Evolutionary conservation across 495 filamentous ascomycete species (phyloP).

Genomic region (Hyaloscypha finlandica): DNA sequence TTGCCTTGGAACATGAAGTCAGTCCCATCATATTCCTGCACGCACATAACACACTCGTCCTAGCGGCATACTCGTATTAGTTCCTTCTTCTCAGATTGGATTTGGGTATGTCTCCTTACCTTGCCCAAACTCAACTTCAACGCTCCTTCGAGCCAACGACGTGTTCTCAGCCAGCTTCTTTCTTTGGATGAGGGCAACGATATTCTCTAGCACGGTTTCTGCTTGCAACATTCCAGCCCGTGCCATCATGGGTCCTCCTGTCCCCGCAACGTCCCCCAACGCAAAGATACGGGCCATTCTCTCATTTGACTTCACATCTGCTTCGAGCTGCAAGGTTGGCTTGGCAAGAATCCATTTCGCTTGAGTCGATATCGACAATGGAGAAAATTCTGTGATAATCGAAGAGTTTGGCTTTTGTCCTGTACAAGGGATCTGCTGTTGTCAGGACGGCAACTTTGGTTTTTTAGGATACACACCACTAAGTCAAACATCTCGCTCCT

Average conservation of each 20-base stretch:
- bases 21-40: slow-evolving; percentile 6
- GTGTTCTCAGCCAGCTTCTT: slow-evolving; percentile 5
- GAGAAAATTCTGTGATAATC: slow-evolving; percentile 44
- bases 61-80: background rate
- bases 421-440: slow-evolving; percentile 46
- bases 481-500: slow-evolving; percentile 39
- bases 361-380: slow-evolving; percentile 48
- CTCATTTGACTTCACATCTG: slow-evolving; percentile 32
- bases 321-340: slow-evolving; percentile 57
- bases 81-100: background rate
- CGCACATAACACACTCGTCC: slow-evolving; percentile 14
- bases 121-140: slow-evolving; percentile 27
- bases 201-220: slow-evolving; percentile 53
- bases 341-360: slow-evolving; percentile 54
- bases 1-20: slow-evolving; percentile 15
- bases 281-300: slow-evolving; percentile 46
- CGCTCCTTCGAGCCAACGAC: slow-evolving; percentile 9
- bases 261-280: slow-evolving; percentile 63
- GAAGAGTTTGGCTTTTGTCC: slow-evolving; percentile 60
- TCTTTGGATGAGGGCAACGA: slow-evolving; percentile 46
- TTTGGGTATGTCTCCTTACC: background rate
- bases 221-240: slow-evolving; percentile 55
- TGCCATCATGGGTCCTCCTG: slow-evolving; percentile 55
- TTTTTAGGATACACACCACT: slow-evolving; percentile 35
- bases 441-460: slow-evolving; percentile 22